phyloP scores from a whole-genome alignment of 2,329 filamentous ascomycete species.

The Alternaria metachromatica region DNA sequence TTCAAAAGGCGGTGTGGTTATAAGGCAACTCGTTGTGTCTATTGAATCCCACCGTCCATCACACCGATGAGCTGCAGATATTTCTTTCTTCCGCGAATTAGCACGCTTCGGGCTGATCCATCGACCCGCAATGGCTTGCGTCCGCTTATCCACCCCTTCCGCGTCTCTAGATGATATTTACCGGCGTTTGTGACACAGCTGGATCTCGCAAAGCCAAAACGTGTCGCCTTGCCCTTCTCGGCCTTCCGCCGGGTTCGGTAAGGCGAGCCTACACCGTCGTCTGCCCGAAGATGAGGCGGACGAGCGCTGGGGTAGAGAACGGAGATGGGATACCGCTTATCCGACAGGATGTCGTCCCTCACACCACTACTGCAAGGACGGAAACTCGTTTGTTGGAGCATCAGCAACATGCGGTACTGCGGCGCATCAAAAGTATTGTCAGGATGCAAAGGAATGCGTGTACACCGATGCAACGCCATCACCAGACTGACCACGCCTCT shows the following conservation, averaged over 20 bases:
- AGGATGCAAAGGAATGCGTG: conserved; percentile 26
- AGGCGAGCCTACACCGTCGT: conserved; percentile 1
- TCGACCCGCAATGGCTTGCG: conserved; percentile 23
- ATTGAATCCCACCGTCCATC: conserved; percentile 15
- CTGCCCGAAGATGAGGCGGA: conserved; percentile 18
- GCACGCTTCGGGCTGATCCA: conserved; percentile 15
- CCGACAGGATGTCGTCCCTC: conserved; percentile 23
- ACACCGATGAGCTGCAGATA: conserved; percentile 22
- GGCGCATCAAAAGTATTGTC: conserved; percentile 26
- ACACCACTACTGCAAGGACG: conserved; percentile 31
- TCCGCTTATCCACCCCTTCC: conserved; percentile 23
- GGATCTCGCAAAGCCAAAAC: conserved; percentile 4
- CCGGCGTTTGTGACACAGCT: conserved; percentile 18
- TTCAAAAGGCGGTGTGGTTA: conserved; percentile 22
- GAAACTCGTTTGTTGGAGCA: conserved; percentile 27
- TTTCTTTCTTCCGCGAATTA: conserved; percentile 23
- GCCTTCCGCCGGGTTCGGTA: not conserved
- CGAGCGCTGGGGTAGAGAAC: conserved; percentile 26
- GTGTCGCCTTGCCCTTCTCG: not conserved
- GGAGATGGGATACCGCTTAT: conserved; percentile 21
- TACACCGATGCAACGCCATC: conserved; percentile 17
- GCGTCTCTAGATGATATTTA: conserved; percentile 9
- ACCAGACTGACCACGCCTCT: conserved; percentile 12
- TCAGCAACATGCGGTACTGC: conserved; percentile 23
- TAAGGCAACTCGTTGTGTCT: conserved; percentile 5